phyloP scores from a whole-genome alignment of 805 yeast species.

The Suhomyces sp. region DNA sequence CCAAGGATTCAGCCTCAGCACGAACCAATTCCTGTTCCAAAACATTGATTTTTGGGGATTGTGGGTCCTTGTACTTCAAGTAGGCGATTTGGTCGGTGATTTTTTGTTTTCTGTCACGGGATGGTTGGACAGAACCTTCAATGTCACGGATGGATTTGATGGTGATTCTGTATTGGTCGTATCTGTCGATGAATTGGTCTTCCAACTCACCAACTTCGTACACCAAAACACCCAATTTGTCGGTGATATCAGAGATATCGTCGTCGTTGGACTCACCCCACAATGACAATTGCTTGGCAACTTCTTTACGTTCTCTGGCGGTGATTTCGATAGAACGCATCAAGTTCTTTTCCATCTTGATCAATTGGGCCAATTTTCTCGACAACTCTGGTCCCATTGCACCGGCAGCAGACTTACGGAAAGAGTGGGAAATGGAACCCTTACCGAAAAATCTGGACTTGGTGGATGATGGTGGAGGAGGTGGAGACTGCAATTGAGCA shows the following conservation, averaged over 20 bases:
- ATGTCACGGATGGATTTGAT: conserved; percentile 92
- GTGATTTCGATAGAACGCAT: conserved; percentile 92
- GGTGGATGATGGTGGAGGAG: conserved; percentile 78
- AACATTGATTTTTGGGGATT: conserved; percentile 90
- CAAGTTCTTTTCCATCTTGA: conserved; percentile 94
- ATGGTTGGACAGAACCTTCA: conserved; percentile 97
- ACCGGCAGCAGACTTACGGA: conserved; percentile 86
- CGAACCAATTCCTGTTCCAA: conserved; percentile 98
- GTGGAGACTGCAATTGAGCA: conserved; percentile 73
- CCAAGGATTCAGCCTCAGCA: conserved; percentile 98
- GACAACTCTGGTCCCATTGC: conserved; percentile 93
- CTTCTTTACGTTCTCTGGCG: conserved; percentile 91
- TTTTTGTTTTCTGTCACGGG: conserved; percentile 96
- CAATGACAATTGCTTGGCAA: conserved; percentile 92
- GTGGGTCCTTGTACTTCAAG: conserved; percentile 97
- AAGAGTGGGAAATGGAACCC: conserved; percentile 61
- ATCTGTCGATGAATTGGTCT: conserved; percentile 96
- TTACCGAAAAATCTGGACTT: conserved; percentile 72
- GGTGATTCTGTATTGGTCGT: conserved; percentile 96
- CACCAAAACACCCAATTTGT: conserved; percentile 91
- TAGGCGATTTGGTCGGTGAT: conserved; percentile 97
- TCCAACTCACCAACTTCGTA: conserved; percentile 97
- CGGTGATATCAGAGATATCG: conserved; percentile 95
- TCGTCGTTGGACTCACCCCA: conserved; percentile 99
- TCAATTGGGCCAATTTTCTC: conserved; percentile 83